Conservation (phyloP, 139 green algal species). For the Asterochloris sp. region DNA sequence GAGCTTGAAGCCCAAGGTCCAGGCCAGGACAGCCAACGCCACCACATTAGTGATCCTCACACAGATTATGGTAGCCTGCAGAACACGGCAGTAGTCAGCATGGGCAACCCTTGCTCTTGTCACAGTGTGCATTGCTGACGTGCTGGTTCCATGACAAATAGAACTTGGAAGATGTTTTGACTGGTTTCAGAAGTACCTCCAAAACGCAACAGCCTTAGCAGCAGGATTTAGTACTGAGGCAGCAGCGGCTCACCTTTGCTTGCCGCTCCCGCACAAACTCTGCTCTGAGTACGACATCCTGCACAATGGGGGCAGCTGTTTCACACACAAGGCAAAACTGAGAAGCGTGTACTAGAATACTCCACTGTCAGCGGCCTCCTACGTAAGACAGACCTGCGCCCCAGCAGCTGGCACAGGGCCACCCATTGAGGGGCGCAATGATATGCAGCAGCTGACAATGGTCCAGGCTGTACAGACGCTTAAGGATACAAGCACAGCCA, state of each 20-base stretch:
- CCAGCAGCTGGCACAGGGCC: too few species aligned
- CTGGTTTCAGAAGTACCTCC: not conserved
- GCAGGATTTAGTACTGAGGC: too few species aligned
- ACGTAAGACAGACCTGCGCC: too few species aligned
- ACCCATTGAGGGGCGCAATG: too few species aligned
- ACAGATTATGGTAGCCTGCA: conserved; percentile 11
- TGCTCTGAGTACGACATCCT: not conserved
- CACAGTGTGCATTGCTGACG: not conserved
- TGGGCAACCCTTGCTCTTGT: not conserved
- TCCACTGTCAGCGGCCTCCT: too few species aligned
- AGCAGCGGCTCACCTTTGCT: not conserved
- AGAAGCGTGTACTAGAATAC: too few species aligned
- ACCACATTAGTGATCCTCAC: conserved; percentile 2
- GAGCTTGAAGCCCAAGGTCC: not conserved
- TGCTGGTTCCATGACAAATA: not conserved
- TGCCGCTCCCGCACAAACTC: conserved; percentile 11
- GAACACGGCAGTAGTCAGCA: not conserved
- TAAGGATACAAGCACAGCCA: too few species aligned
- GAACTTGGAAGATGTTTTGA: not conserved
- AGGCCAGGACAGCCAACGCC: not conserved
- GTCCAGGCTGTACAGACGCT: too few species aligned
- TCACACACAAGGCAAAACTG: too few species aligned
- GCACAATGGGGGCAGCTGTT: not conserved
- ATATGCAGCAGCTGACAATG: too few species aligned
- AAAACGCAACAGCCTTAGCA: not conserved